Conservation (phyloP, 2,329 filamentous ascomycete genomes). For the Rhytidhysteron rufulum region DNA sequence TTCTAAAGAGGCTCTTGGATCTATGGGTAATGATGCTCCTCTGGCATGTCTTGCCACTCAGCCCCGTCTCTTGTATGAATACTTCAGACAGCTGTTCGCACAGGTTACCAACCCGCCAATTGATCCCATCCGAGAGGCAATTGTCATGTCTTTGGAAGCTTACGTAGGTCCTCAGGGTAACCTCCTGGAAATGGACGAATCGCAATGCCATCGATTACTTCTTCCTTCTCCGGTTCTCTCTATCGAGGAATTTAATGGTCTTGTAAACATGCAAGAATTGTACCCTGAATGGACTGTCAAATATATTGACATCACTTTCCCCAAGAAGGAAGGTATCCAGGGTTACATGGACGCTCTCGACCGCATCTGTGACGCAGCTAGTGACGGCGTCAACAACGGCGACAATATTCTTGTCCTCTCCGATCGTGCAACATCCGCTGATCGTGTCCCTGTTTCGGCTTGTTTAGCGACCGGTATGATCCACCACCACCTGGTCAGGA, state of each 20-base stretch:
- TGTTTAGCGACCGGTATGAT: conserved; percentile 88
- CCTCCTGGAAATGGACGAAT: conserved; percentile 85
- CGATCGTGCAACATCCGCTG: conserved; percentile 77
- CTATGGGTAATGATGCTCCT: conserved; percentile 96
- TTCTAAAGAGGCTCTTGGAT: conserved; percentile 93
- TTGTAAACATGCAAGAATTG: conserved; percentile 71
- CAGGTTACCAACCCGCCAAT: conserved; percentile 98
- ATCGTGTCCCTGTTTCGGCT: conserved; percentile 81
- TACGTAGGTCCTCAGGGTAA: conserved; percentile 97
- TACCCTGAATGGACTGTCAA: conserved; percentile 82
- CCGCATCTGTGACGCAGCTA: conserved; percentile 79
- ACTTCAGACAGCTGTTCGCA: conserved; percentile 96
- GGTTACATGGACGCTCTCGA: conserved; percentile 88
- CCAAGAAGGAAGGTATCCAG: conserved; percentile 74
- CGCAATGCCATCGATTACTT: conserved; percentile 80
- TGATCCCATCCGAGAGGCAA: conserved; percentile 92
- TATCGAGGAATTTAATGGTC: conserved; percentile 82
- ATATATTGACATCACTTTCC: conserved; percentile 89
- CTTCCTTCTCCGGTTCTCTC: conserved; percentile 86
- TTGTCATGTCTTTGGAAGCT: conserved; percentile 96
- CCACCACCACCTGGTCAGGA: conserved; percentile 90
- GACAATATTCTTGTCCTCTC: conserved; percentile 87
- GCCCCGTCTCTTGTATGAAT: conserved; percentile 86
- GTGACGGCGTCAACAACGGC: conserved; percentile 74
- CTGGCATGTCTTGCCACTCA: conserved; percentile 87